Evolutionary conservation across 352 stramenopile genomes (phyloP), one percentile per base, ranked within the genome.

Genomic region (Globisporangium heterothallicum): DNA sequence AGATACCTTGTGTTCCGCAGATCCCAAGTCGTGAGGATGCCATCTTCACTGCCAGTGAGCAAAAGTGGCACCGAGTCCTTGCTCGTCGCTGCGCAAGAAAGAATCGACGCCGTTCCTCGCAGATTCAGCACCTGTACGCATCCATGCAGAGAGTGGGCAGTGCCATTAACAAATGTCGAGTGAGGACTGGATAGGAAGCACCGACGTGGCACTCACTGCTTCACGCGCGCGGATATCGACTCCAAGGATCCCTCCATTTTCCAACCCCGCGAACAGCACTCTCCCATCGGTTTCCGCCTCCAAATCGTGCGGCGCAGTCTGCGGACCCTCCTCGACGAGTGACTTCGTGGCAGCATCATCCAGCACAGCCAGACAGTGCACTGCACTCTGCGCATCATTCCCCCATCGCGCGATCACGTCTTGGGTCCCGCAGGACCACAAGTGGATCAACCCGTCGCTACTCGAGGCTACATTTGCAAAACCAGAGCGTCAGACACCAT

Each of bases 281-380:
- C 84, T 86, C 10, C 66, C 74, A 4, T 86, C 72, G 12, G 77
- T 88, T 53, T 86, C 78, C 2, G 59, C 63, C 40, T 87, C 75
- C 9, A 64, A 36, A 7, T 41, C 35, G 21, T 65, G 64, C 1
- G 61, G 50, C 0, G 24, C 43, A 12, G 14, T 36, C 2, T 13
- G 0, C n/a, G 32, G 54, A 44, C 27, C 57, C 59, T 0, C 59
- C 49, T 29, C 21, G 56, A 48, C 13, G 3, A 53, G 22, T 9
- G 22, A 18, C 13, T 44, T 53, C 14, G 34, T 41, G 12, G 38
- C 26, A 32, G 49, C 62, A 42, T 86, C 64, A 32, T 74, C 62
- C 27, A 86, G 48, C 1, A 86, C 35, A 14, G 74, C 60, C 14
- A 86, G 42, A 42, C 68, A 86, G 26, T 80, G 75, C 6, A 81